Conservation (phyloP, 2,329 filamentous ascomycete genomes). For the Lecanicillium sp. region DNA sequence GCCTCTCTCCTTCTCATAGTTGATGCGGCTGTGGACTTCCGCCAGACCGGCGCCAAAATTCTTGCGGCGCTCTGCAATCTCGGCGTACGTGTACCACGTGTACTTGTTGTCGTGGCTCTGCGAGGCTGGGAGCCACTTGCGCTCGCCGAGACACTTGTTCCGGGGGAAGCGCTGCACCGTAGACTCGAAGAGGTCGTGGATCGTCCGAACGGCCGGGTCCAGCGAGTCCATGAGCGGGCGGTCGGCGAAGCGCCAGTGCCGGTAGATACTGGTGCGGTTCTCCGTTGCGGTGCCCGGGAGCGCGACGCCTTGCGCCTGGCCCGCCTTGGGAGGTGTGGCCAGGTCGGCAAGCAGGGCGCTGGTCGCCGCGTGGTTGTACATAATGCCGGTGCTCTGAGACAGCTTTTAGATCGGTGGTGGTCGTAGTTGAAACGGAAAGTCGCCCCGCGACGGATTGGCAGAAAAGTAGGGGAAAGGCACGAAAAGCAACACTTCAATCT, state of each 20-base stretch:
- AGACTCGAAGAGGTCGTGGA: slow-evolving; percentile 69
- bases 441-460: no score
- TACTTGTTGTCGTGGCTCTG: slow-evolving; percentile 65
- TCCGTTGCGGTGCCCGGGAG: slow-evolving; percentile 69
- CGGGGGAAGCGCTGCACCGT: slow-evolving; percentile 54
- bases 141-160: slow-evolving; percentile 64
- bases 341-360: slow-evolving; percentile 42
- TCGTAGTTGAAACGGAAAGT: no score
- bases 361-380: slow-evolving; percentile 25
- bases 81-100: slow-evolving; percentile 70
- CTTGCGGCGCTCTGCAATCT: slow-evolving; percentile 64
- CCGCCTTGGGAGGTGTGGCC: slow-evolving; percentile 58
- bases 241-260: slow-evolving; percentile 74
- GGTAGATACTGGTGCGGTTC: slow-evolving; percentile 70
- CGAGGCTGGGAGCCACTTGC: slow-evolving; percentile 65
- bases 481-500: no score
- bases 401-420: no score
- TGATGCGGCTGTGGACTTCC: slow-evolving; percentile 64
- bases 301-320: slow-evolving; percentile 70
- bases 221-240: slow-evolving; percentile 60
- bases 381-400: no score
- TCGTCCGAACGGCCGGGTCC: slow-evolving; percentile 59
- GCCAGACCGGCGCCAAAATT: slow-evolving; percentile 75
- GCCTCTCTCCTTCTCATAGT: slow-evolving; percentile 52
- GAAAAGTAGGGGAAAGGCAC: no score